Conservation (phyloP, 1,284 basidiomycete species). For the Melanopsichium pennsylvanicum region DNA sequence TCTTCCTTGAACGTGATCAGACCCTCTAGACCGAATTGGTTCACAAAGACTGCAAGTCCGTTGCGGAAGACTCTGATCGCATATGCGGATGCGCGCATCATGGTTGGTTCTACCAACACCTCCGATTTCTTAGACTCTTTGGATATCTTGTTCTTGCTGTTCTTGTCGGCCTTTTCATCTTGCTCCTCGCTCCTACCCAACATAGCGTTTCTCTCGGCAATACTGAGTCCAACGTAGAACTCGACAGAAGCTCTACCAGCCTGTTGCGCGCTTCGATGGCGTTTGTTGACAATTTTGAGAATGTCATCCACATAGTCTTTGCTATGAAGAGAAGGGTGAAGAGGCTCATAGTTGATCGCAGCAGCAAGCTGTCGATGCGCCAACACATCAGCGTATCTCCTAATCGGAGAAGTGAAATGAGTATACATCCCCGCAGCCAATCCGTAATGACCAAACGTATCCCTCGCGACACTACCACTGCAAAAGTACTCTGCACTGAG, state of each 20-base stretch:
- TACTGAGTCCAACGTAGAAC: conserved; percentile 92
- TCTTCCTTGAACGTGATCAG: conserved; percentile 91
- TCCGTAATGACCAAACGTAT: conserved; percentile 96
- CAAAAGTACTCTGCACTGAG: conserved; percentile 97
- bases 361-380: conserved; percentile 93
- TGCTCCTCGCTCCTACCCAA: conserved; percentile 54
- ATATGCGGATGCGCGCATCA: conserved; percentile 72
- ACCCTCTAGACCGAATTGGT: conserved; percentile 90
- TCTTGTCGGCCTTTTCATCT: background rate
- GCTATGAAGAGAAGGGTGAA: conserved; percentile 86
- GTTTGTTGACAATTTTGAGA: conserved; percentile 85
- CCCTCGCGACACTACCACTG: conserved; percentile 87
- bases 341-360: conserved; percentile 81
- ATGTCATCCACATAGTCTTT: conserved; percentile 88
- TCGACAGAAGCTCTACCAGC: conserved; percentile 93
- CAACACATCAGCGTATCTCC: conserved; percentile 76
- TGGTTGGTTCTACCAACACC: background rate
- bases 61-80: conserved; percentile 94
- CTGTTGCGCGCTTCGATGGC: conserved; percentile 96
- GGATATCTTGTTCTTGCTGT: background rate
- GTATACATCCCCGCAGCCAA: conserved; percentile 96
- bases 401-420: conserved; percentile 77
- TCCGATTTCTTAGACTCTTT: too few relatives aligned
- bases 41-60: conserved; percentile 93
- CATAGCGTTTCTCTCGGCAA: conserved; percentile 69